Base-by-base conservation (phyloP, 495 filamentous ascomycete genomes). In the Parathielavia hyrcaniae region DNA sequence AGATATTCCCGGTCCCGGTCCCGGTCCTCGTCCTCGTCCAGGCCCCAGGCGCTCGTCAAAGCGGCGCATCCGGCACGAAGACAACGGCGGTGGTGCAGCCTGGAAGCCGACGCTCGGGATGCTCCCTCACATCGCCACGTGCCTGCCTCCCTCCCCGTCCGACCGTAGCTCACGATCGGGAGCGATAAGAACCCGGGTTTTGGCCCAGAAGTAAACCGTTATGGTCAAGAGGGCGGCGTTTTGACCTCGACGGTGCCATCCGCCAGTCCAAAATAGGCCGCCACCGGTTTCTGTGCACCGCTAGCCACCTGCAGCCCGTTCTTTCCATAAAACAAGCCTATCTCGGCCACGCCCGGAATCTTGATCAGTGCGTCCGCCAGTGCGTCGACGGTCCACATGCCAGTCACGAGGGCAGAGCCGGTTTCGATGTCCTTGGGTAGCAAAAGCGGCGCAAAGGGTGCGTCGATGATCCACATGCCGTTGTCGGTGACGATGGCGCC, bases 261-360 rank as follows among this genome's bases (percentile, higher is more conserved):
- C 87, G 86, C 81, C 86, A 90, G 89, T 16, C 93, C 93, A 71
- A 97, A 97, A 73, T 97, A 98, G 34, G 89, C 91, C 41, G 90
- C 89, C 22, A 96, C 81, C 4, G 93, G 93, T 71, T 90, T 92
- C 75, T 96, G 89, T 3, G 90, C 93, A 35, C 90, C 69, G 43
- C 75, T 77, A 40, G 78, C 75, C 36, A 84, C 84, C 70, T 91
- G 74, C 4, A 78, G 69, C 5, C 91, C 91, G 54, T 90, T 90
- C 60, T 81, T 47, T 1, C 91, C 91, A 46, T 80, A 81, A 77
- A 98, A 98, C 36, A 97, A 79, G 34, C 93, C 93, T 40, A 96
- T 90, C 66, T 96, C 91, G 50, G 96, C 73, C 12, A 98, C 91
- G 45, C 93, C 93, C 5, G 85, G 83, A 57, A 97, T 88, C 57